phyloP scores from a whole-genome alignment of 2,329 filamentous ascomycete species.

The Scytalidium lignicola region DNA sequence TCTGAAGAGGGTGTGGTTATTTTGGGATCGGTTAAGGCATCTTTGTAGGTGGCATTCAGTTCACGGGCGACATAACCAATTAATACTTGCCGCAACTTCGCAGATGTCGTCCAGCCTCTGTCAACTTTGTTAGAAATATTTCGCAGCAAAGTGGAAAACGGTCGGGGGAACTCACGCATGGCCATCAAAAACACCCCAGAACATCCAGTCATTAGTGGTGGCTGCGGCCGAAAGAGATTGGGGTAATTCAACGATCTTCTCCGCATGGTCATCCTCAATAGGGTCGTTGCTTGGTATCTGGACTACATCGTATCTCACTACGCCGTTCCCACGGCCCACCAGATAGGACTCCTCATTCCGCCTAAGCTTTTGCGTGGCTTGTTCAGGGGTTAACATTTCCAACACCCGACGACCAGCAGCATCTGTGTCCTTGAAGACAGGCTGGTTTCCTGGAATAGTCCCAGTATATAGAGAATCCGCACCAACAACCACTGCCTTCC shows the following conservation, averaged over 20 bases:
- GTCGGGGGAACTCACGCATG: constrained; percentile 64
- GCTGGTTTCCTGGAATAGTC: constrained; percentile 77
- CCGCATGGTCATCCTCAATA: constrained; percentile 96
- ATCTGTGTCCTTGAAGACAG: constrained; percentile 82
- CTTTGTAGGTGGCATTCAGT: constrained; percentile 86
- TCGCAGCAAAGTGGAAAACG: background rate
- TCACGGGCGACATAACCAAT: constrained; percentile 92
- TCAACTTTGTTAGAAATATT: constrained; percentile 18
- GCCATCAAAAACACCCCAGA: constrained; percentile 98
- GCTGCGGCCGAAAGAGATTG: constrained; percentile 43
- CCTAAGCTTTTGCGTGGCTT: constrained; percentile 84
- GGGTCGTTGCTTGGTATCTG: constrained; percentile 95
- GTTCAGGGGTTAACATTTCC: constrained; percentile 94
- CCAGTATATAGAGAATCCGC: constrained; percentile 87
- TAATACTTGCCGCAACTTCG: constrained; percentile 85
- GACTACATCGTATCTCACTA: constrained; percentile 89
- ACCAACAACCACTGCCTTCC: constrained; percentile 78
- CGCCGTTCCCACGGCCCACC: constrained; percentile 82
- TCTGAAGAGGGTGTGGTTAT: constrained; percentile 65
- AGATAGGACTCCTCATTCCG: constrained; percentile 88
- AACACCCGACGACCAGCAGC: constrained; percentile 80
- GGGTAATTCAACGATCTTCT: constrained; percentile 93
- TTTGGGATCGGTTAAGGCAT: constrained; percentile 53
- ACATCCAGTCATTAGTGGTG: constrained; percentile 88
- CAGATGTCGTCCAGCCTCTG: constrained; percentile 98